Conservation (phyloP, 371 early-diverging fungal species). For the Haplosporangium sp. region DNA sequence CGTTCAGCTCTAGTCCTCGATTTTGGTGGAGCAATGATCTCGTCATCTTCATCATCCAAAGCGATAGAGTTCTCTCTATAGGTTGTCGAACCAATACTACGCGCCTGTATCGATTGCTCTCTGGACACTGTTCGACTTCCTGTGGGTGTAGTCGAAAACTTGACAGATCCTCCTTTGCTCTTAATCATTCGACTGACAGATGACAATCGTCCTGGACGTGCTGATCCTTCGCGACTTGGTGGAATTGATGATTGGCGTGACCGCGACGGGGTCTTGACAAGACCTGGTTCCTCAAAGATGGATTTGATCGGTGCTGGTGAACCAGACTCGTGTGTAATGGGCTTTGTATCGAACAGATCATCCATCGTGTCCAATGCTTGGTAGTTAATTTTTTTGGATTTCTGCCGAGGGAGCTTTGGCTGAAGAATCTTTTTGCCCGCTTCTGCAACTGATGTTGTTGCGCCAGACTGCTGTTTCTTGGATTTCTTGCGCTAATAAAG, state of each 20-base stretch:
- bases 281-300: slow-evolving; percentile 50
- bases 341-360: slow-evolving; percentile 70
- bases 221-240: slow-evolving; percentile 47
- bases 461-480: slow-evolving; percentile 46
- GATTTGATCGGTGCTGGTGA: slow-evolving; percentile 44
- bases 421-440: slow-evolving; percentile 79
- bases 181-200: slow-evolving; percentile 51
- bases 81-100: slow-evolving; percentile 18
- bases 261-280: slow-evolving; percentile 29
- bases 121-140: slow-evolving; percentile 57
- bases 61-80: slow-evolving; percentile 16
- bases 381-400: slow-evolving; percentile 93
- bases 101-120: slow-evolving; percentile 59
- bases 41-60: slow-evolving; percentile 33
- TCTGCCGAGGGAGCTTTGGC: slow-evolving; percentile 64
- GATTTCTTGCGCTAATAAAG: slow-evolving; percentile 47
- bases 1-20: slow-evolving; percentile 55
- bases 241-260: slow-evolving; percentile 49
- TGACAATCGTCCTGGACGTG: slow-evolving; percentile 34
- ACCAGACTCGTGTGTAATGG: slow-evolving; percentile 10
- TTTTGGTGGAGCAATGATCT: slow-evolving; percentile 53
- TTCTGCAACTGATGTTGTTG: slow-evolving; percentile 72
- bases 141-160: slow-evolving; percentile 38
- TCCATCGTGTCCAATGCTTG: slow-evolving; percentile 74
- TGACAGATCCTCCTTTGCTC: slow-evolving; percentile 35